Evolutionary conservation across 306 rosid genomes (phyloP), one percentile per base, ranked within the genome.

Genomic region (Cucurbita moschata): DNA sequence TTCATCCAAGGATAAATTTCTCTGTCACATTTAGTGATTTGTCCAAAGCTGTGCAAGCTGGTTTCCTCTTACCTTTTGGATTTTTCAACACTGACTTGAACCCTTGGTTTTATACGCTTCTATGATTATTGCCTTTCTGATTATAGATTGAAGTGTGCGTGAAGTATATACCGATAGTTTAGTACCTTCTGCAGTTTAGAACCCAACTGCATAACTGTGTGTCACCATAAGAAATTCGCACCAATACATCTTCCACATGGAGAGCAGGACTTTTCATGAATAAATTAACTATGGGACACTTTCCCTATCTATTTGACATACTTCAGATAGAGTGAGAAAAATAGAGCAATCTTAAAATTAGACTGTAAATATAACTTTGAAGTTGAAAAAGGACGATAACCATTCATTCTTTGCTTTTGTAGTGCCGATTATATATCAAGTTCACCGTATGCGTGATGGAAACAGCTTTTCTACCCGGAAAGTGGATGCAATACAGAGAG

Each of bases 401-500:
- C 57, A 4, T 5, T 58, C 67, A 61, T 23, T 58, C 21, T 72
- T 73, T 77, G 59, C 58, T 77, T 77, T 79, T 85, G 77, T 86
- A 94, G 98, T 87, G 63, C 98, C 98, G 58, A 94, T 94, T 77
- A 76, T 90, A 79, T 94, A 94, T 83, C 87, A 75, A 83, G 98
- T 87, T 80, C 43, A 77, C 30, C 86, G 96, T 49, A 16, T 90
- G 30, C 97, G 97, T 75, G 97, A 94, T 52, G 98, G 98, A 55
- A 90, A 85, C 79, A 94, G 97, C 83, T 94, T 94, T 83, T 96
- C 97, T 67, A 90, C 92, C n/a, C 86, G 98, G 76, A 85, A 77
- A 85, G 98, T 94, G 60, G 92, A 94, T 70, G 98, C 98, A 16
- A 84, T 90, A 75, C 98, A 94, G 77, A 94, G 84, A 77, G 98